These are phyloP conservation scores for Zasmidium angulare DNA, from an alignment of 2,329 filamentous ascomycete genomes.

Conservation along the genomic window DNA sequence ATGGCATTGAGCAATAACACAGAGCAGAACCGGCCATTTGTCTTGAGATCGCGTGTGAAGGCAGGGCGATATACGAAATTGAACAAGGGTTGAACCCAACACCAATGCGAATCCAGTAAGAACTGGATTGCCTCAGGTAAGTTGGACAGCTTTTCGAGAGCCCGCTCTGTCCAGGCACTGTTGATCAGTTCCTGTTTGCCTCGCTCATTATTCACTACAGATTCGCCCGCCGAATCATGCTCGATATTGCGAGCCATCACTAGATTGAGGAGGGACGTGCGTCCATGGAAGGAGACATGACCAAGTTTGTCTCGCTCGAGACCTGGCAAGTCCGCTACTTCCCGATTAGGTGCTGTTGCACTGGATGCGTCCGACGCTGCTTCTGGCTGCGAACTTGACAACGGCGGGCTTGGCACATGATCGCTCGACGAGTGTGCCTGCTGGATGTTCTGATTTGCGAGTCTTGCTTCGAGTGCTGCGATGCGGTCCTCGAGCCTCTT, in stretches of 20 bases:
- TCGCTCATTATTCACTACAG: not conserved
- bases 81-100: not conserved
- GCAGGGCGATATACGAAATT: not conserved
- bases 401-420: not conserved
- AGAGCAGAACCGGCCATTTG: not conserved
- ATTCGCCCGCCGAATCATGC: not conserved
- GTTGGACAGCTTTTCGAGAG: not conserved
- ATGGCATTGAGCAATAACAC: not conserved
- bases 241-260: not conserved
- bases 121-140: not conserved
- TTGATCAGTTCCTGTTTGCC: not conserved
- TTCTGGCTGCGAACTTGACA: not conserved
- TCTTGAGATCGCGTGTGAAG: not conserved
- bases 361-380: not conserved
- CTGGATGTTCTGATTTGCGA: not conserved
- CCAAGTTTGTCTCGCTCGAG: not conserved
- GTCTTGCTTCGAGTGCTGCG: not conserved
- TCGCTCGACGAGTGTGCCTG: not conserved
- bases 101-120: not conserved
- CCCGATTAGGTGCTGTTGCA: not conserved
- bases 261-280: not conserved
- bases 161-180: not conserved
- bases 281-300: not conserved
- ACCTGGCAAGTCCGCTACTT: not conserved
- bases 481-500: not conserved